Conservation (phyloP, 495 filamentous ascomycete genomes). For the Aspergillus hancockii region DNA sequence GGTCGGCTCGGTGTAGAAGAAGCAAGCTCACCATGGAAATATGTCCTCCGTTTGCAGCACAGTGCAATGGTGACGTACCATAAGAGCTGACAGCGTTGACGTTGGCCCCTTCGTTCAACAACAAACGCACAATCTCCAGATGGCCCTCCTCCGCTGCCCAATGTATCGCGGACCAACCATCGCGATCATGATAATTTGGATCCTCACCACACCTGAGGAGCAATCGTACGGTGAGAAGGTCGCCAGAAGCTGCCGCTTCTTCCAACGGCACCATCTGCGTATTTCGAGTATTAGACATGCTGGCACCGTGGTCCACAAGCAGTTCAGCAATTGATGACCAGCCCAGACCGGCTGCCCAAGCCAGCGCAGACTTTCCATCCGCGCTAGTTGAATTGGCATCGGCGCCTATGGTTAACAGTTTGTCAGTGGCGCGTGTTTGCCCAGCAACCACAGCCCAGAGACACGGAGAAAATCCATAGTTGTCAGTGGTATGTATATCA, state of each 20-base stretch:
- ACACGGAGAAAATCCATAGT: conserved; percentile 24
- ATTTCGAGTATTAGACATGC: conserved; percentile 20
- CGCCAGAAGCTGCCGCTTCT: conserved; percentile 25
- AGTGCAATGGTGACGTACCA: conserved; percentile 33
- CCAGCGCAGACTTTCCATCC: conserved; percentile 33
- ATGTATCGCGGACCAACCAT: conserved; percentile 34
- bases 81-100: conserved; percentile 30
- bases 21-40: conserved; percentile 31
- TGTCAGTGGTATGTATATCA: conserved; percentile 20
- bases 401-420: conserved; percentile 17
- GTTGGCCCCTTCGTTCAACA: conserved; percentile 27
- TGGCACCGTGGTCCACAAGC: conserved; percentile 23
- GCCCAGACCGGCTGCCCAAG: conserved; percentile 28
- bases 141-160: conserved; percentile 35
- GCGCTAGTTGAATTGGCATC: conserved; percentile 27
- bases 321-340: conserved; percentile 20
- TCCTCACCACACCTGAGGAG: conserved; percentile 18
- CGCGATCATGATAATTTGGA: conserved; percentile 27
- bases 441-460: conserved; percentile 29
- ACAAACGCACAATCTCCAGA: conserved; percentile 30
- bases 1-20: conserved; percentile 27
- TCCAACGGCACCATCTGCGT: conserved; percentile 21
- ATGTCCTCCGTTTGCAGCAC: conserved; percentile 35
- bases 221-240: conserved; percentile 20
- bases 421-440: conserved; percentile 16